These are phyloP conservation scores for Tetrahymena elliotti DNA, from an alignment of 73 alveolate genomes.

Conservation along the genomic window DNA sequence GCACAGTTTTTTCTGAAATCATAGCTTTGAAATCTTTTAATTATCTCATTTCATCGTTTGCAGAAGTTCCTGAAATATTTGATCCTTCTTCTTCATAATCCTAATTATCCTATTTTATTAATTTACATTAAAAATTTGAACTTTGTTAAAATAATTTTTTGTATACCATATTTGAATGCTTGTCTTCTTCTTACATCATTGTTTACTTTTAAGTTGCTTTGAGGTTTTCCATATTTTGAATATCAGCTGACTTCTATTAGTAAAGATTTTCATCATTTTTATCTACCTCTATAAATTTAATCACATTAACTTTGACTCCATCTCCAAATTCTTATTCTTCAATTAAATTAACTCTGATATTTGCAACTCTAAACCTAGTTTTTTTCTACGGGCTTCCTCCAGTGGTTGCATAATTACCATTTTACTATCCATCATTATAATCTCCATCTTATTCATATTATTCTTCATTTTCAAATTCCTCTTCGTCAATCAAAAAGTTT, in stretches of 20 bases:
- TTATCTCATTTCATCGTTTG: slow-evolving; percentile 41
- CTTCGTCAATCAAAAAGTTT: slow-evolving; percentile 29
- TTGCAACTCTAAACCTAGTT: slow-evolving; percentile 27
- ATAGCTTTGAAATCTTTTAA: slow-evolving; percentile 38
- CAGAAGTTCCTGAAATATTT: slow-evolving; percentile 30
- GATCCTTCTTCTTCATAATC: slow-evolving; percentile 38
- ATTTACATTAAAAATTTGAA: neutral
- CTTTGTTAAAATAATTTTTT: neutral
- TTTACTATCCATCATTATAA: slow-evolving; percentile 13
- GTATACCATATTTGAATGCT: neutral
- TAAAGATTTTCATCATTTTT: slow-evolving; percentile 15
- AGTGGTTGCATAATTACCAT: neutral
- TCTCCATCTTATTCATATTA: slow-evolving; percentile 33
- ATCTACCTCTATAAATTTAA: slow-evolving; percentile 9
- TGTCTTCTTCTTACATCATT: neutral
- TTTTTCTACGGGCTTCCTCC: slow-evolving; percentile 6
- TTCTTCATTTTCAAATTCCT: slow-evolving; percentile 31
- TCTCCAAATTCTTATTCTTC: slow-evolving; percentile 23
- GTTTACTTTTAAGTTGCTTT: slow-evolving; percentile 29
- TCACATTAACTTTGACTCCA: neutral
- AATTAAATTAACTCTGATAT: neutral
- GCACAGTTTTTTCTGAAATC: slow-evolving; percentile 42
- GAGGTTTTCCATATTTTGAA: slow-evolving; percentile 14
- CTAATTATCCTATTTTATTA: slow-evolving; percentile 2
- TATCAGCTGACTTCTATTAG: slow-evolving; percentile 21